Base-by-base conservation (phyloP, 129 eudicot genomes). In the Solidago caesia region DNA sequence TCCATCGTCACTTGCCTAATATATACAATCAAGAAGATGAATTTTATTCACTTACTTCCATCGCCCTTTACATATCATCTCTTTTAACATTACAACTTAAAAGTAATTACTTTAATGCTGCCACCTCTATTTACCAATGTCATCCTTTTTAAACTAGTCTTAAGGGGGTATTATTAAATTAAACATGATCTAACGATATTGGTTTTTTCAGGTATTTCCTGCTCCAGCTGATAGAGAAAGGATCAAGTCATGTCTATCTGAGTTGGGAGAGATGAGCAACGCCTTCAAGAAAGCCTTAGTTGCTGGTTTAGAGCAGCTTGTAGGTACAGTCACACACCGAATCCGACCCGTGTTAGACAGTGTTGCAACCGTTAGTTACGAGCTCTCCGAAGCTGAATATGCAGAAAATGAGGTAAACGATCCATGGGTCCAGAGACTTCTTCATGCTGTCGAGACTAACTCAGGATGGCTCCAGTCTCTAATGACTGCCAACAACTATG, bases 401-500 rank as follows among this genome's bases (percentile, higher is more conserved):
- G 96, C 96, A 29, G 98, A 92, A 60, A 92, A 92, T 29, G 98
- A 92, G 69, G 87, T 92, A n/a, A 92, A 92, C 15, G 98, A 92
- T 75, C 95, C 98, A 14, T 92, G 98, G 98, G 96, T 92, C 33
- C 98, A 92, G 77, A 81, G 92, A 64, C 98, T 92, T 72, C 95
- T 89, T 64, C 98, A 87, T 76, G 82, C 89, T 44, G 95, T 92
- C 5, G 98, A 89, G 80, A 85, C 85, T 64, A 89, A 87, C 77
- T 85, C 90, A 41, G 86, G 87, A 33, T 92, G 98, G 98, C 87
- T 92, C 72, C 98, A 92, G 78, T 90, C 96, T 7, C 57, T 92
- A 46, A 81, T 89, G 95, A 92, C 96, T 1, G 81, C 90, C 79
- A 89, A 90, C 88, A 92, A 92, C 72, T 92, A 89, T 5, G 98